Evolutionary conservation across 108 stramenopile species (phyloP).

Genomic region (Conticribra guillardii): DNA sequence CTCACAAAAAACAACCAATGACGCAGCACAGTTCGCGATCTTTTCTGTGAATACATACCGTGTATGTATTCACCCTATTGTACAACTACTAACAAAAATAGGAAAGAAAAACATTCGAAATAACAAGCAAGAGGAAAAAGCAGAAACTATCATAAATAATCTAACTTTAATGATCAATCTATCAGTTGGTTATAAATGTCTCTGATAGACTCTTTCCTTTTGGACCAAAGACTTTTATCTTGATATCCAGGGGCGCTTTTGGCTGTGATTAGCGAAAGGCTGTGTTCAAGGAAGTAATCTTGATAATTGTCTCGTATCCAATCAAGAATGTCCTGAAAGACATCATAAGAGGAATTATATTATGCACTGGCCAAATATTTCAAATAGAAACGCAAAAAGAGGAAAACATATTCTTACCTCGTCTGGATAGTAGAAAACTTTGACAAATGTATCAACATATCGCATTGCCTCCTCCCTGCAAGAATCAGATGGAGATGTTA

Average conservation of each 20-base stretch:
- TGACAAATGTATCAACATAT: constrained; percentile 90
- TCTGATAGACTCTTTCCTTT: neutral
- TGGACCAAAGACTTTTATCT: constrained; percentile 6
- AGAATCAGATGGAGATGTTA: constrained; percentile 37
- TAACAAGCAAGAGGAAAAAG: no score
- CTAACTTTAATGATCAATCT: neutral
- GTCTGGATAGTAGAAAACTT: constrained; percentile 89
- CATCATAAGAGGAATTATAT: neutral
- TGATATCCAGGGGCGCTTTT: constrained; percentile 12
- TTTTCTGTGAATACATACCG: no score
- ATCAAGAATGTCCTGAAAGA: constrained; percentile 52
- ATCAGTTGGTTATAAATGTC: neutral
- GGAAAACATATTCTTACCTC: constrained; percentile 48
- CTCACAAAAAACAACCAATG: no score
- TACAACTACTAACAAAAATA: neutral
- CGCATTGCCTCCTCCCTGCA: constrained; percentile 49
- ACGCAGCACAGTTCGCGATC: no score
- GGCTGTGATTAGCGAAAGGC: constrained; percentile 40
- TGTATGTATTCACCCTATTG: neutral
- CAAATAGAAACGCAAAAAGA: neutral
- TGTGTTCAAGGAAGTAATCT: constrained; percentile 53
- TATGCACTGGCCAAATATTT: neutral
- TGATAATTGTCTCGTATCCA: constrained; percentile 59
- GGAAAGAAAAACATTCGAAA: no score
- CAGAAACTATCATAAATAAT: neutral